These are phyloP conservation scores for Pseudogymnoascus sp. DNA, from an alignment of 2,329 filamentous ascomycete species.

Conservation along the genomic window DNA sequence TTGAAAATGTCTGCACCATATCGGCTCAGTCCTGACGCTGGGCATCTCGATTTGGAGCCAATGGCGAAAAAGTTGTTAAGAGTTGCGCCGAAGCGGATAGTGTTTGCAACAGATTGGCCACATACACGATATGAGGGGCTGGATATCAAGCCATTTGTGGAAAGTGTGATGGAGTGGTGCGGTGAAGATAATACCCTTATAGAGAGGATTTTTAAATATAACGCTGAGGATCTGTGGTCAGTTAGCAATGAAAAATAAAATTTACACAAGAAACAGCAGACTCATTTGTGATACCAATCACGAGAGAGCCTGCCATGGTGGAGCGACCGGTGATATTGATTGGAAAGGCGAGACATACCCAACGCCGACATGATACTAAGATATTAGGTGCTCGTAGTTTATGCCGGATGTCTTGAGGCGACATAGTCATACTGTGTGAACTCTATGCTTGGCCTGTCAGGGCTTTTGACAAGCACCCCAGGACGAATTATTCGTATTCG, in stretches of 20 bases:
- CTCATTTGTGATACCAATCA: not conserved
- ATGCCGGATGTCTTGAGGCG: not conserved
- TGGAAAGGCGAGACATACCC: not conserved
- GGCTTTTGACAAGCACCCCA: not conserved
- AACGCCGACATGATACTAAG: not conserved
- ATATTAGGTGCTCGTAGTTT: not conserved
- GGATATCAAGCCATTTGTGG: slow-evolving; percentile 47
- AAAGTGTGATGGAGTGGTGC: slow-evolving; percentile 46
- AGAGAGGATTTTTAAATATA: slow-evolving; percentile 45
- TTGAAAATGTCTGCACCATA: slow-evolving; percentile 43
- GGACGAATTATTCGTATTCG: not conserved
- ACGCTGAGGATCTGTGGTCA: slow-evolving; percentile 46
- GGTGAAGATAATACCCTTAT: slow-evolving; percentile 35
- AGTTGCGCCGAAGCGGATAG: slow-evolving; percentile 35
- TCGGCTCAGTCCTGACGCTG: slow-evolving; percentile 38
- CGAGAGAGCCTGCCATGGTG: not conserved
- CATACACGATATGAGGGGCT: slow-evolving; percentile 53
- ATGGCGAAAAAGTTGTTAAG: slow-evolving; percentile 42
- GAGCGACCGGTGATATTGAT: not conserved
- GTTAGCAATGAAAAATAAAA: slow-evolving; percentile 11
- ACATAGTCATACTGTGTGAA: not conserved
- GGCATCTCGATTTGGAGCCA: slow-evolving; percentile 37
- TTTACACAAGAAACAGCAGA: not conserved
- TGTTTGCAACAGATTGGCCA: slow-evolving; percentile 58
- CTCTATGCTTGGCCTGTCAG: not conserved